These are phyloP conservation scores for Fraxinus anomala DNA, from an alignment of 257 asterid genomes.

Conservation along the genomic window DNA sequence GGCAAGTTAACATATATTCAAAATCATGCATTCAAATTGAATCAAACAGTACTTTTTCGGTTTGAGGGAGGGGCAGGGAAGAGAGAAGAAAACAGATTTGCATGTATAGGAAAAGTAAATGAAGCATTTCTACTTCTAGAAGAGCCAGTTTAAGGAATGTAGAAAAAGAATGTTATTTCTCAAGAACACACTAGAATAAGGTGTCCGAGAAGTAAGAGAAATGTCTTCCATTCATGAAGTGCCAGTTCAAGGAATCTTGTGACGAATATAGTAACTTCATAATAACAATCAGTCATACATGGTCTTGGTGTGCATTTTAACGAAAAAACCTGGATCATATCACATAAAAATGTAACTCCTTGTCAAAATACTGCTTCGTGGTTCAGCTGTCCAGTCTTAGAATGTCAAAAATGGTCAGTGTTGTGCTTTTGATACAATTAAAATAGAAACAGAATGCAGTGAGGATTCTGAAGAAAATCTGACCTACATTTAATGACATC, in stretches of 20 bases:
- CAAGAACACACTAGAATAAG: neutral
- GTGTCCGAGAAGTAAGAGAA: neutral
- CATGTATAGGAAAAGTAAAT: neutral
- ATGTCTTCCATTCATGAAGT: neutral
- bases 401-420: constrained; percentile 1
- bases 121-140: neutral
- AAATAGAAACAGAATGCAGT: neutral
- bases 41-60: neutral
- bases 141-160: neutral
- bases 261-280: neutral
- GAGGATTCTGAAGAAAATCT: neutral
- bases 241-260: neutral
- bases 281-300: neutral
- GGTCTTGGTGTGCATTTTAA: neutral
- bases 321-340: neutral
- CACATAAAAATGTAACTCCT: neutral
- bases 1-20: neutral
- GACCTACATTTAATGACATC: neutral
- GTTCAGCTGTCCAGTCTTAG: neutral
- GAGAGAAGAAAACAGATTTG: neutral
- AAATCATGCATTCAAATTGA: neutral
- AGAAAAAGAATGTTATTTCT: neutral
- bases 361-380: neutral
- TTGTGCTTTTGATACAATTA: neutral
- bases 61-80: neutral